These are phyloP conservation scores for Cucurbita moschata DNA, from an alignment of 306 rosid species.

Conservation along the genomic window DNA sequence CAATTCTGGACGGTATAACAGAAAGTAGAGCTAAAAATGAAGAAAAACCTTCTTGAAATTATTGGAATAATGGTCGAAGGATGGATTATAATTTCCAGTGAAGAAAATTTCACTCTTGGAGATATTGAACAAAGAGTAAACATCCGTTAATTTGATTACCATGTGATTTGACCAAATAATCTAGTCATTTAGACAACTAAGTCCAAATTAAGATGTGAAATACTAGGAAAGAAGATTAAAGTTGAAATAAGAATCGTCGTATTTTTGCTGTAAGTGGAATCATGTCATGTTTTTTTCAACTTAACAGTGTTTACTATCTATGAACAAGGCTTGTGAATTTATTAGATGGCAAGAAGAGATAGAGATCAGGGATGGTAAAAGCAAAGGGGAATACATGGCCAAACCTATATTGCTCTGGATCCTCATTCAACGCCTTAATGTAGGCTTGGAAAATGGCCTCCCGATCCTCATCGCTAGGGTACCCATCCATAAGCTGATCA, in stretches of 20 bases:
- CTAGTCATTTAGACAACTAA: neutral
- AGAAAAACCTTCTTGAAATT: neutral
- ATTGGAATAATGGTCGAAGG: neutral
- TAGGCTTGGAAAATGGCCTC: slow-evolving; percentile 83
- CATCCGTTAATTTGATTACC: neutral
- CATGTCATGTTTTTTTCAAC: neutral
- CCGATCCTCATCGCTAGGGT: slow-evolving; percentile 80
- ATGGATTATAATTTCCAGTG: neutral
- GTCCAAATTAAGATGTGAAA: neutral
- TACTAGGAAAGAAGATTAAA: neutral
- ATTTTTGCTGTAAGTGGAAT: neutral
- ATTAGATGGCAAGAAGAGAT: neutral
- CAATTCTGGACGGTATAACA: slow-evolving; percentile 31
- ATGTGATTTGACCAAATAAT: neutral
- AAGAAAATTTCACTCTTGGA: neutral
- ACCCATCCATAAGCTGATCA: slow-evolving; percentile 98
- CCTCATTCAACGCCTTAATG: slow-evolving; percentile 65
- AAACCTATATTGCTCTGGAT: slow-evolving; percentile 81
- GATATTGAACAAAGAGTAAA: neutral
- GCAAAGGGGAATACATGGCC: slow-evolving; percentile 14
- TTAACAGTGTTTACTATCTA: neutral
- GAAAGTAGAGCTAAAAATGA: neutral
- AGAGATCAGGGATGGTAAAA: neutral
- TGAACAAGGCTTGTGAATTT: neutral
- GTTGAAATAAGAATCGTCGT: neutral